These are phyloP conservation scores for Amanita rimosa DNA, from an alignment of 768 basidiomycete genomes.

Conservation along the genomic window DNA sequence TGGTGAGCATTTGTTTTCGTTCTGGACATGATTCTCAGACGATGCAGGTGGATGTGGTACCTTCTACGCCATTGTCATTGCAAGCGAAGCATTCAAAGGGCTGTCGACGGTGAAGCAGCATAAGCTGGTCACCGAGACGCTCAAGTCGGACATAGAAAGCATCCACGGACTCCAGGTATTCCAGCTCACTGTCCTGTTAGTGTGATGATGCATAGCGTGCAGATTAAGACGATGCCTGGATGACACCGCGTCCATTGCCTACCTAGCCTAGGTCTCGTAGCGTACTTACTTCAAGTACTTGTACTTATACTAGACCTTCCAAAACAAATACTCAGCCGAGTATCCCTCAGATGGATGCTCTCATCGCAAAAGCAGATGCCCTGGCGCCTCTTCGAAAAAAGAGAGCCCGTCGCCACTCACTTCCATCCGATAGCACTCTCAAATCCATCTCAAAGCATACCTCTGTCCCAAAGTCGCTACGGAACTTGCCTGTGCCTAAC, in stretches of 20 bases:
- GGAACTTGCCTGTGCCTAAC: slow-evolving; percentile 32
- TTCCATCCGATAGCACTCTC: slow-evolving; percentile 35
- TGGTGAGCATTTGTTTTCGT: slow-evolving; percentile 35
- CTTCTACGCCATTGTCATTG: slow-evolving; percentile 89
- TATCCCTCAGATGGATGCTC: slow-evolving; percentile 68
- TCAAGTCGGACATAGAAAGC: slow-evolving; percentile 82
- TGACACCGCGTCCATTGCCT: not conserved
- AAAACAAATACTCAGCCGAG: no score
- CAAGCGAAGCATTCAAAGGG: slow-evolving; percentile 78
- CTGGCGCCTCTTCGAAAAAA: slow-evolving; percentile 37
- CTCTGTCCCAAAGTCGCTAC: slow-evolving; percentile 58
- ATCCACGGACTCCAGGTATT: slow-evolving; percentile 91
- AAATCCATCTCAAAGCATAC: slow-evolving; percentile 50
- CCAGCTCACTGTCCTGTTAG: not conserved
- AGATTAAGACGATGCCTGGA: slow-evolving; percentile 32
- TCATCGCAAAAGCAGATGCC: slow-evolving; percentile 61
- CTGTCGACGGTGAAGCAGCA: slow-evolving; percentile 89
- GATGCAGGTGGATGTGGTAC: slow-evolving; percentile 85
- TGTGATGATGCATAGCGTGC: not conserved
- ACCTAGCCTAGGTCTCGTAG: no score
- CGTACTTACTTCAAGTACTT: no score
- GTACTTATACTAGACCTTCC: no score
- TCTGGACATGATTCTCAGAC: not conserved
- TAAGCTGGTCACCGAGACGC: slow-evolving; percentile 69
- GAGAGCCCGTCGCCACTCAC: slow-evolving; percentile 14